Base-by-base conservation (phyloP, 192 early-diverging fungal genomes). In the Podila clonocystis region DNA sequence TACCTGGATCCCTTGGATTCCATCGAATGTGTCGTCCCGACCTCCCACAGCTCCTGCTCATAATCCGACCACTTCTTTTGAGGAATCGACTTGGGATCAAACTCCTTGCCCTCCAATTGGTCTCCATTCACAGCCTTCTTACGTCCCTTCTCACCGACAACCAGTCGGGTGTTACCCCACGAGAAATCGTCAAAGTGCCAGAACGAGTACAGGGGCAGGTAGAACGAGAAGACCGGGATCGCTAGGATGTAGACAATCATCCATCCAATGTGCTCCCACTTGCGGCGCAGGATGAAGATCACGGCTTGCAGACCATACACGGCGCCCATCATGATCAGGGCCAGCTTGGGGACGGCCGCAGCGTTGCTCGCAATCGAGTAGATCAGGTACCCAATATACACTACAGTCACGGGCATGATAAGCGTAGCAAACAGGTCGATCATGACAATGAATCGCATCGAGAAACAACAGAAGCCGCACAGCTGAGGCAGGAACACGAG, bases 161-260 rank as follows among this genome's bases (percentile, higher is more conserved):
- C 94, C 22, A 94, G 59, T 83, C 97, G 94, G 34, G 97, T 99
- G 82, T 97, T 97, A 65, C 97, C 98, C 98, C 98, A 99, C n/a
- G 95, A 97, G 77, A 99, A 99, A 77, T 99, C 96, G 80, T 99
- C 98, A 83, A 98, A 97, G 87, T 97, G 96, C 98, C 98, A 99
- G 91, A 97, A 99, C 26, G 97, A 87, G 83, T 99, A 99, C 29
- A 95, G 62, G 20, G 93, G 93, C 65, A 95, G 89, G 58, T 91
- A 87, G 75, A 95, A 92, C 12, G 91, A 91, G 82, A 97, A 98
- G 22, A 97, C 85, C 15, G 96, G 96, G 67, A 97, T 94, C 19
- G 96, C 96, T 34, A 96, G 62, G 50, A 98, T 93, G 70, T 94
- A 95, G 49, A 98, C 93, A 70, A 99, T 91, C 97, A 99, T 98